Conservation (phyloP, 805 yeast genomes). For the Zygotorulaspora danielsina region DNA sequence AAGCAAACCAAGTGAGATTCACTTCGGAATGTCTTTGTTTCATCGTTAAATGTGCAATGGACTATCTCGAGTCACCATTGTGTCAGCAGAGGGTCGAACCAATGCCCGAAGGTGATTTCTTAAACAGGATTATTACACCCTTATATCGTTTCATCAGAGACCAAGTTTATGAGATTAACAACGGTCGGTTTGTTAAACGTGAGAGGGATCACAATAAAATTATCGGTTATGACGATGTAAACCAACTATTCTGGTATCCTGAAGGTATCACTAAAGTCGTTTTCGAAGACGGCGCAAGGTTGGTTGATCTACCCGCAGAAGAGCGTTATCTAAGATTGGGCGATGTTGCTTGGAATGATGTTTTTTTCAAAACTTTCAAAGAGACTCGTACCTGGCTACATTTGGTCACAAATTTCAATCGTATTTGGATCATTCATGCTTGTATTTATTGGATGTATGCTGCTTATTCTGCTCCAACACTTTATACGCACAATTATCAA, state of each 20-base stretch:
- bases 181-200: slow-evolving; percentile 79
- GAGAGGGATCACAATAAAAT: slow-evolving; percentile 78
- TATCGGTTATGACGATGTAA: slow-evolving; percentile 95
- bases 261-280: slow-evolving; percentile 94
- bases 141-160: slow-evolving; percentile 73
- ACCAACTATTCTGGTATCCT: slow-evolving; percentile 98
- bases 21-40: slow-evolving; percentile 86
- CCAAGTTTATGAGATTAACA: slow-evolving; percentile 75
- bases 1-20: slow-evolving; percentile 91
- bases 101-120: slow-evolving; percentile 81
- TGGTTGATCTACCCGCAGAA: slow-evolving; percentile 82
- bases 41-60: slow-evolving; percentile 91
- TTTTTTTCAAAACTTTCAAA: slow-evolving; percentile 91
- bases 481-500: slow-evolving; percentile 81
- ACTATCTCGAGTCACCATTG: slow-evolving; percentile 81
- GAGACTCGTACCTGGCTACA: slow-evolving; percentile 98
- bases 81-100: slow-evolving; percentile 85
- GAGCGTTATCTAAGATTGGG: slow-evolving; percentile 89
- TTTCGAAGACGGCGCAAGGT: slow-evolving; percentile 86
- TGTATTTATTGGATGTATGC: slow-evolving; percentile 91
- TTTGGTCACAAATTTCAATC: slow-evolving; percentile 88
- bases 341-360: slow-evolving; percentile 87
- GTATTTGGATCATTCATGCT: slow-evolving; percentile 95
- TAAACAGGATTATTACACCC: slow-evolving; percentile 91
- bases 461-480: slow-evolving; percentile 86